Conservation (phyloP, 2,329 filamentous ascomycete genomes). For the Akanthomyces lecanii region DNA sequence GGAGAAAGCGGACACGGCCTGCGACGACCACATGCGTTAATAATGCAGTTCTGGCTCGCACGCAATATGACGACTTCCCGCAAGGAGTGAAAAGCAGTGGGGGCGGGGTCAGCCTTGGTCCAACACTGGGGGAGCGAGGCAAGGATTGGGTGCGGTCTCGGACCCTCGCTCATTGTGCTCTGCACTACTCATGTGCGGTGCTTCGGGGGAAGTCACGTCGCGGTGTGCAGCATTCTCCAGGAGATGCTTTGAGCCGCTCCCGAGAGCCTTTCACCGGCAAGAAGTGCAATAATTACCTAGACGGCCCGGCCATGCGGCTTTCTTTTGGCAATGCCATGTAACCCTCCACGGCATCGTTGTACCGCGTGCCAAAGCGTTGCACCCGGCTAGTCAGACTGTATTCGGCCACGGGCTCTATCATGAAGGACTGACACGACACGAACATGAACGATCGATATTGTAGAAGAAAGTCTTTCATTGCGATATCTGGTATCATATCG, state of each 20-base stretch:
- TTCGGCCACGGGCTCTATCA: background rate
- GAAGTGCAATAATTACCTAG: background rate
- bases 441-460: too few species aligned
- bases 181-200: background rate
- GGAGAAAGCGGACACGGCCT: background rate
- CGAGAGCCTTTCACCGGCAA: background rate
- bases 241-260: background rate
- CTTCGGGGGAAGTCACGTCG: background rate
- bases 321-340: background rate
- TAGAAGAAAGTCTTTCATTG: too few species aligned
- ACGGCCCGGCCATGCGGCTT: background rate
- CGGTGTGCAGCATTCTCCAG: too few species aligned
- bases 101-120: background rate
- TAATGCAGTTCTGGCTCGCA: background rate
- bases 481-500: too few species aligned
- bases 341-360: background rate
- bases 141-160: background rate
- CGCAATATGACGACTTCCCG: background rate
- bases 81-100: background rate
- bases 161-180: background rate
- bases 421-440: background rate
- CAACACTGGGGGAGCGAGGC: background rate
- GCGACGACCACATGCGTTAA: background rate
- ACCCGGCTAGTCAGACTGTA: background rate
- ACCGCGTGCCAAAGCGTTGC: background rate